Evolutionary conservation across 805 yeast genomes (phyloP), one percentile per base, ranked within the genome.

Genomic region (Wickerhamomyces kurtzmanii): DNA sequence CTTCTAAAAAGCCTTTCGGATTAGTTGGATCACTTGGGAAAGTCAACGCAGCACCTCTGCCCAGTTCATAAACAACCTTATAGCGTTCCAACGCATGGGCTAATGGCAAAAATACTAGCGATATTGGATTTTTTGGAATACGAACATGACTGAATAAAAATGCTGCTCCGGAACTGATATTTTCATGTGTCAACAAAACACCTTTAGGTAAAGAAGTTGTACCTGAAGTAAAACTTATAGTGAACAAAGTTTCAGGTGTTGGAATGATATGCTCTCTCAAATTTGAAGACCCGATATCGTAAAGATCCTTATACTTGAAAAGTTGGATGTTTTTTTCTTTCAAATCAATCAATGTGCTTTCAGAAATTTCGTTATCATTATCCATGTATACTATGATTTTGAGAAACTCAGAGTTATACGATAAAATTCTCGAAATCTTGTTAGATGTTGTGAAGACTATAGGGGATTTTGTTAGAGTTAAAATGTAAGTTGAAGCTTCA

Each of bases 131-230:
- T 22, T 35, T 17, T 18, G 55, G 53, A 13, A 54, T 31, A 16
- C 45, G 39, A 18, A 55, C 47, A 16, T 55, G 50, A 4, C 60
- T 43, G 27, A 65, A 53, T 0, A 64, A 47, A 22, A 64, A 52
- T 2, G 67, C 62, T 23, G 71, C 65, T 6, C 61, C 66, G 3
- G 80, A 64, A 9, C 65, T 56, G 8, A 68, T 59, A 42, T 65
- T 65, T 8, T 55, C 53, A 27, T 78, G 84, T 7, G 68, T 57
- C 23, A 70, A 33, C 27, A 64, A 68, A 12, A 74, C 86, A 29
- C 87, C 87, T 51, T 79, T 78, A 26, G 87, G 87, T 12, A 65
- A 51, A 12, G 85, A 85, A 1, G 86, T 77, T 3, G 87, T 78
- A 18, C 87, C 87, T 0, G 83, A 74, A 3, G 87, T 79, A 47